Percentiles rank a stretch among this genome's conserved stretches.
These are phyloP conservation scores for Xylaria castorea DNA, from an alignment of 495 filamentous ascomycete species.

Conservation along the genomic window DNA sequence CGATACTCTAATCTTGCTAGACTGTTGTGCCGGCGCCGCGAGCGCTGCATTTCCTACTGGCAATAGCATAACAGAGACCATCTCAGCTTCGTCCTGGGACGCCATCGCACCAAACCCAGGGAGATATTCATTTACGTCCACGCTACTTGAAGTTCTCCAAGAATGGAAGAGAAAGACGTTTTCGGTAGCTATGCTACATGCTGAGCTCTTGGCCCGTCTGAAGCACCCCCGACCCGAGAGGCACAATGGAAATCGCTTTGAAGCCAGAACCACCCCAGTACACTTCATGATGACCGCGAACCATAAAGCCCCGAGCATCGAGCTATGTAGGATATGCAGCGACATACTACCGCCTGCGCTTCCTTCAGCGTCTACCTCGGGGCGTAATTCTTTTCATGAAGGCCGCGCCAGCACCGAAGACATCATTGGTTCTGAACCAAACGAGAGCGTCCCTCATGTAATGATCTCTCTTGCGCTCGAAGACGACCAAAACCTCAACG, in stretches of 20 bases:
- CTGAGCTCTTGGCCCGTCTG: conserved; percentile 56
- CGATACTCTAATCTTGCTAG: conserved; percentile 60
- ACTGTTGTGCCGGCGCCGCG: conserved; percentile 60
- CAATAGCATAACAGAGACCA: conserved; percentile 59
- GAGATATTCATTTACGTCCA: conserved; percentile 58
- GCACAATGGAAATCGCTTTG: conserved; percentile 57
- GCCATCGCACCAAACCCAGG: conserved; percentile 59
- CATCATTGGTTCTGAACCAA: conserved; percentile 39
- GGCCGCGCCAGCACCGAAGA: conserved; percentile 28
- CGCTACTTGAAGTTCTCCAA: conserved; percentile 57
- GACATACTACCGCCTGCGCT: conserved; percentile 41
- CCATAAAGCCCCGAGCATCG: conserved; percentile 58
- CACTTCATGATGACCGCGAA: conserved; percentile 62
- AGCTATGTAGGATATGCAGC: conserved; percentile 47
- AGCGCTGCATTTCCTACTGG: conserved; percentile 57
- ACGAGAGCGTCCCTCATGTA: conserved; percentile 56
- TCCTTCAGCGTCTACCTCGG: conserved; percentile 28
- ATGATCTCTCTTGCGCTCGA: conserved; percentile 61
- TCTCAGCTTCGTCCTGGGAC: conserved; percentile 61
- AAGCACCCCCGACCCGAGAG: conserved; percentile 59
- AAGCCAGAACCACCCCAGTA: conserved; percentile 57
- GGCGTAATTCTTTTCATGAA: conserved; percentile 26
- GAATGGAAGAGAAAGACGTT: conserved; percentile 56
- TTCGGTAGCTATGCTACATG: conserved; percentile 60
- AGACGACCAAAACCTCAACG: conserved; percentile 54